phyloP scores from a whole-genome alignment of 352 stramenopile species.

The Thalassiosira exigua region DNA sequence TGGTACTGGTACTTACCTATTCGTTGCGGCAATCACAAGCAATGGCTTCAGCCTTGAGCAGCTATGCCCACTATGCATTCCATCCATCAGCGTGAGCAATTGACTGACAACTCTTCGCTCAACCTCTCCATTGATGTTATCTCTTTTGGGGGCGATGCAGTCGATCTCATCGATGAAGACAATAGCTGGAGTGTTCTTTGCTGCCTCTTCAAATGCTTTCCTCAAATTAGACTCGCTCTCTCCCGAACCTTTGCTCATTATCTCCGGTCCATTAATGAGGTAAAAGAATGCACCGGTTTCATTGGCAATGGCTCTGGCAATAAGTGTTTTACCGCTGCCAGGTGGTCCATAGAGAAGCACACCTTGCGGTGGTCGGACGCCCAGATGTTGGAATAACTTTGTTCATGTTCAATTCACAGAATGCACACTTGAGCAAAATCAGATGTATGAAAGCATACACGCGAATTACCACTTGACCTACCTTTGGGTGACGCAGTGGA shows the following conservation, averaged over 20 bases:
- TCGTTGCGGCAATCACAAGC: constrained; percentile 98
- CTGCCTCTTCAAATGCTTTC: constrained; percentile 97
- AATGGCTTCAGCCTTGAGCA: constrained; percentile 89
- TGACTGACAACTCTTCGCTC: constrained; percentile 98
- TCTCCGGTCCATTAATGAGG: constrained; percentile 98
- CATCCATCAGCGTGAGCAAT: constrained; percentile 98
- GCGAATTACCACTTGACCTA: too few species aligned
- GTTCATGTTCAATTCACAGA: too few species aligned
- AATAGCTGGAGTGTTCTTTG: constrained; percentile 99
- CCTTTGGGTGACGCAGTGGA: constrained; percentile 87
- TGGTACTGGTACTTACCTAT: constrained; percentile 74
- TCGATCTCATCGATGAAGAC: constrained; percentile 99
- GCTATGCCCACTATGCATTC: constrained; percentile 84
- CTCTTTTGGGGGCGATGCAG: constrained; percentile 96
- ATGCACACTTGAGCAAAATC: too few species aligned
- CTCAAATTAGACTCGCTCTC: constrained; percentile 87
- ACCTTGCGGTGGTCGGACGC: constrained; percentile 90
- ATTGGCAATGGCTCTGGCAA: constrained; percentile 97
- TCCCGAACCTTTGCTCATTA: constrained; percentile 95
- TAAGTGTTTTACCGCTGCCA: constrained; percentile 97
- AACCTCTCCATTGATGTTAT: constrained; percentile 99
- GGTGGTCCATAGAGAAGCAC: constrained; percentile 90
- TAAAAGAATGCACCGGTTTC: constrained; percentile 99
- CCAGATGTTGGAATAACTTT: constrained; percentile 90
- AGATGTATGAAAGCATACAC: too few species aligned